Evolutionary conservation across 2,329 filamentous ascomycete species (phyloP).

Genomic region (Alternaria hordeiaustralica): DNA sequence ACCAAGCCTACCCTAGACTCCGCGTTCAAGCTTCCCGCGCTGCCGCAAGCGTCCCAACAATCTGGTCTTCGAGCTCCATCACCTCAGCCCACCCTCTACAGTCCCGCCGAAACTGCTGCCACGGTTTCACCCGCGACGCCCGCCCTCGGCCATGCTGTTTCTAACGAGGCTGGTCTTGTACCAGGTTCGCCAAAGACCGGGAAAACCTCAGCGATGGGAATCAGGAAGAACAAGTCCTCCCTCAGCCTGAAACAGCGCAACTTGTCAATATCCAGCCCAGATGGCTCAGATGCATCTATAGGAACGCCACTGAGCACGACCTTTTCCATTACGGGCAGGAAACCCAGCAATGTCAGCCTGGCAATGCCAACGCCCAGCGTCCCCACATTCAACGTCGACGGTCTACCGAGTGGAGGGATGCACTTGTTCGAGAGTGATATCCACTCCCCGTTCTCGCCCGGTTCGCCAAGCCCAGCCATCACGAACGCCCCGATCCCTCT

Average conservation of each 20-base stretch:
- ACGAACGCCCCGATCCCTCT: constrained; percentile 75
- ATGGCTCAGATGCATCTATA: constrained; percentile 71
- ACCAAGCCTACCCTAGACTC: constrained; percentile 36
- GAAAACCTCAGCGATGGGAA: constrained; percentile 38
- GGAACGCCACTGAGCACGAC: constrained; percentile 75
- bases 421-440: constrained; percentile 86
- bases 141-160: constrained; percentile 48
- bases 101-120: constrained; percentile 51
- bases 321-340: constrained; percentile 61
- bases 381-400: constrained; percentile 64
- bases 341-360: constrained; percentile 63
- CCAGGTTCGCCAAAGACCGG: constrained; percentile 46
- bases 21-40: constrained; percentile 40
- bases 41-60: constrained; percentile 38
- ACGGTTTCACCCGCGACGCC: constrained; percentile 50
- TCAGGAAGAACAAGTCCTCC: constrained; percentile 60
- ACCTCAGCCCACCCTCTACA: constrained; percentile 45
- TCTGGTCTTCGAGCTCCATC: constrained; percentile 38
- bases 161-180: constrained; percentile 51
- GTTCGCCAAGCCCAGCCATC: constrained; percentile 68
- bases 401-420: constrained; percentile 69
- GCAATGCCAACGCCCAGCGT: constrained; percentile 73
- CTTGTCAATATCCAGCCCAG: constrained; percentile 68
- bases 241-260: constrained; percentile 76
- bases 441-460: constrained; percentile 68